Conservation (phyloP, 768 basidiomycete genomes). For the Gloeopeniophorella convolvens region DNA sequence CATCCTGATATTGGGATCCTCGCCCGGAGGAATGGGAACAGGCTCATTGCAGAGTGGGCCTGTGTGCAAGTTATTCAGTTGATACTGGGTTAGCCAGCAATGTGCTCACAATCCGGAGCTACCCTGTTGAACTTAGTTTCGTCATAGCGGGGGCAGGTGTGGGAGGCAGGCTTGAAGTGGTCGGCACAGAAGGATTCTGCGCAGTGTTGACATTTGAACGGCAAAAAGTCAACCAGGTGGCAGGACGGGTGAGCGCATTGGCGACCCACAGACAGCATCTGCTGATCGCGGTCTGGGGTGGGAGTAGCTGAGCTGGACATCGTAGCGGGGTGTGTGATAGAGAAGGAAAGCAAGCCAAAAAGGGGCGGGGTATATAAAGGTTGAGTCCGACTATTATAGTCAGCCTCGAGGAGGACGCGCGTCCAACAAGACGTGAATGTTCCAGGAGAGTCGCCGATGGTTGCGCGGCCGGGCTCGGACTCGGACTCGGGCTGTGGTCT, state of each 20-base stretch:
- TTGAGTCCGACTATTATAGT: no score
- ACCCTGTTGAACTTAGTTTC: slow-evolving; percentile 64
- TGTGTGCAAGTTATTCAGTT: slow-evolving; percentile 27
- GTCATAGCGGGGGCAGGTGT: slow-evolving; percentile 66
- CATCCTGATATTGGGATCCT: slow-evolving; percentile 80
- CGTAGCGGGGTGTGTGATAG: slow-evolving; percentile 2
- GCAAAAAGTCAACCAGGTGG: slow-evolving; percentile 73
- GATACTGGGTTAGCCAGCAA: neutral
- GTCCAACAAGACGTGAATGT: no score
- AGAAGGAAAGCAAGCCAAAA: neutral
- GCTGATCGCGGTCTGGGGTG: slow-evolving; percentile 36
- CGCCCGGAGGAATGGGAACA: slow-evolving; percentile 66
- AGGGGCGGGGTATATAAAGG: no score
- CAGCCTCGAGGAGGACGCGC: no score
- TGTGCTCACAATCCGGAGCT: slow-evolving; percentile 61
- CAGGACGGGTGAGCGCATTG: slow-evolving; percentile 67
- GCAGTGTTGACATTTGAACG: slow-evolving; percentile 84
- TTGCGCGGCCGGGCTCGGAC: no score
- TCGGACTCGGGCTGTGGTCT: no score
- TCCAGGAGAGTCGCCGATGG: no score
- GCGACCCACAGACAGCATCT: slow-evolving; percentile 60
- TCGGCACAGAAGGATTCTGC: slow-evolving; percentile 63
- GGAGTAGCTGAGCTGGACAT: slow-evolving; percentile 27
- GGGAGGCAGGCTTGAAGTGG: slow-evolving; percentile 65
- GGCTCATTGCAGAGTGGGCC: slow-evolving; percentile 75